phyloP scores from a whole-genome alignment of 2,329 filamentous ascomycete genomes.

The Aspergillus phoenicis region DNA sequence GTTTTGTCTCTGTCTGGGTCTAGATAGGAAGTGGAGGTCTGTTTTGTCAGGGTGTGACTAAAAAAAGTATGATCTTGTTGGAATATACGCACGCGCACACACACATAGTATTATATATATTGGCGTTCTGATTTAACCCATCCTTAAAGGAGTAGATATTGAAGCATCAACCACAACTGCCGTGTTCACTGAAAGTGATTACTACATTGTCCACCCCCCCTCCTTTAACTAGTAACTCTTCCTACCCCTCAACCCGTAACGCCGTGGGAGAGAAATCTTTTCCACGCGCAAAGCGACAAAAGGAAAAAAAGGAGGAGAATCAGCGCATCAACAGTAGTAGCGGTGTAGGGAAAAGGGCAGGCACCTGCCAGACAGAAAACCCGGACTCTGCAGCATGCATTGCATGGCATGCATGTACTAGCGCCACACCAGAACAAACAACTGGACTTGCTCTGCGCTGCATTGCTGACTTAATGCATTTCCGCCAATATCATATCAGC shows the following conservation, averaged over 20 bases:
- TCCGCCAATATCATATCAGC: too few species aligned
- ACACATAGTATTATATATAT: background rate
- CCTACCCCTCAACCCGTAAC: background rate
- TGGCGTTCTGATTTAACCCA: background rate
- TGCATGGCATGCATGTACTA: background rate
- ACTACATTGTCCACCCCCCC: background rate
- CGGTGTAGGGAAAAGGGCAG: conserved; percentile 18
- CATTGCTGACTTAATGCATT: background rate
- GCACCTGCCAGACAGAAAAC: conserved; percentile 13
- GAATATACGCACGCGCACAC: background rate
- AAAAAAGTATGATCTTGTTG: conserved; percentile 1
- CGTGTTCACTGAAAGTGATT: background rate
- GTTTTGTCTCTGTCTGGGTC: background rate
- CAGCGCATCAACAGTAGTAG: conserved; percentile 12
- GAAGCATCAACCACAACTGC: background rate
- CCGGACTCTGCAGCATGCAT: conserved; percentile 9
- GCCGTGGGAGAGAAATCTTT: background rate
- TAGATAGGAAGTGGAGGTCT: background rate
- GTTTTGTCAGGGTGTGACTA: background rate
- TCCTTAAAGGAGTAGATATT: too few species aligned
- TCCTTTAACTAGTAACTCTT: background rate
- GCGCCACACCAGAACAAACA: background rate
- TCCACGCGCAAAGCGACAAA: background rate
- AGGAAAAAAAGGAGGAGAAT: background rate
- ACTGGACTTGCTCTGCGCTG: too few species aligned